Evolutionary conservation across 495 filamentous ascomycete species (phyloP), one percentile per base, ranked within the genome.

Genomic region (Talaromyces thailandensis): DNA sequence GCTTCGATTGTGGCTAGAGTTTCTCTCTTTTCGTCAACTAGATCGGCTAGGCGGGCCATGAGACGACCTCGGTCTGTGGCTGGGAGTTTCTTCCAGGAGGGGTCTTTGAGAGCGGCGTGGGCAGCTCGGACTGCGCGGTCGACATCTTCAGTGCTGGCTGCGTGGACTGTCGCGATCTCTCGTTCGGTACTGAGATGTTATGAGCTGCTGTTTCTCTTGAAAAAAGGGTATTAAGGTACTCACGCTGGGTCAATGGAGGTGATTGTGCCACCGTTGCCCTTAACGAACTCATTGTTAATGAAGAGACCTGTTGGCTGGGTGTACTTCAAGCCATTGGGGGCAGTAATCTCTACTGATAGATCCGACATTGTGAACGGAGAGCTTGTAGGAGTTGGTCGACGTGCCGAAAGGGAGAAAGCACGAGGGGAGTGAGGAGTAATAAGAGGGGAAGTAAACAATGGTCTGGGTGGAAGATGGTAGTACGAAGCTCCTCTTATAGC

Each of bases 271-370:
- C 84, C 88, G 37, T 80, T 86, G 58, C 86, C 85, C 70, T 86
- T 84, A 64, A 96, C 89, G 70, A 91, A 97, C 71, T 95, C 87
- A 66, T 96, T 96, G 76, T 95, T 93, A 77, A 97, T 96, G 75
- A 96, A 96, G 35, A 97, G 81, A 23, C 93, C 93, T 23, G 83
- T 80, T 0, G 86, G 88, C 72, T 91, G 88, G 1, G 77, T 83
- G 74, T 92, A 91, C 69, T 86, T 89, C 67, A 73, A 81, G 73
- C 93, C 93, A 75, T 98, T 98, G n/a, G 94, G 94, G 37, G 92
- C 89, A 25, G 84, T 88, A 45, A 98, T 84, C 63, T 93, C 82
- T 59, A 92, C 76, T 25, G 74, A 73, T 18, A 88, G 79, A 32
- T 58, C 62, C 1, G 62, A 18, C 62, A 61, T 61, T 18, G 25